Evolutionary conservation across 129 eudicot species (phyloP).

Genomic region (Glebionis coronaria): DNA sequence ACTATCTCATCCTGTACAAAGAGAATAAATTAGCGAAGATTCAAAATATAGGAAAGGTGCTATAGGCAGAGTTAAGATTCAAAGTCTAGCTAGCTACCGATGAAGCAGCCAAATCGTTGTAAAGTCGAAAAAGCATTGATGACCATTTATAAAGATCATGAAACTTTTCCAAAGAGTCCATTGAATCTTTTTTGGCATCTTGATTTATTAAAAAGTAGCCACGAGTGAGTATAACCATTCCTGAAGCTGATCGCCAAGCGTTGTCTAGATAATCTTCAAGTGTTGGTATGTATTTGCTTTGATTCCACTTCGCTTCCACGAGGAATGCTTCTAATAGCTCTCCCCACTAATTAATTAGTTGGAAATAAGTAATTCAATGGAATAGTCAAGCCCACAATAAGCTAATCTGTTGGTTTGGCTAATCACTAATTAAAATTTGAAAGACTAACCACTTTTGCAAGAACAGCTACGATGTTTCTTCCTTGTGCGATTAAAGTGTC

Average conservation of each 20-base stretch:
- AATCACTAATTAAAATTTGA: background rate
- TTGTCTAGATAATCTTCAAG: constrained; percentile 28
- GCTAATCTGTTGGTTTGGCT: background rate
- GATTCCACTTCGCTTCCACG: constrained; percentile 41
- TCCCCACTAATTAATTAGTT: constrained; percentile 13
- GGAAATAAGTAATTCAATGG: too few species aligned
- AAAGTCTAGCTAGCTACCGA: too few species aligned
- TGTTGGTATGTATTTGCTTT: constrained; percentile 21
- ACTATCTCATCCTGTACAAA: constrained; percentile 1
- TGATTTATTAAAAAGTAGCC: constrained; percentile 21
- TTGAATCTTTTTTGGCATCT: constrained; percentile 16
- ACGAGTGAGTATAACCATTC: constrained; percentile 33
- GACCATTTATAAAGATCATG: constrained; percentile 46
- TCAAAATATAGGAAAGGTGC: too few species aligned
- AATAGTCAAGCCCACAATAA: too few species aligned
- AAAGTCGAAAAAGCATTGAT: constrained; percentile 41
- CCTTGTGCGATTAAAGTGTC: constrained; percentile 29
- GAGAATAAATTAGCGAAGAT: background rate
- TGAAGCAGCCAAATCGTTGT: constrained; percentile 37
- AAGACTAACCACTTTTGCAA: constrained; percentile 25
- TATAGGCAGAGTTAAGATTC: too few species aligned
- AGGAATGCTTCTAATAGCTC: constrained; percentile 35
- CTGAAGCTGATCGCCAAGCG: constrained; percentile 25
- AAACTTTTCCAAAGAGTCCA: constrained; percentile 14
- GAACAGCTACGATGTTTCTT: constrained; percentile 12